phyloP scores from a whole-genome alignment of 2,329 filamentous ascomycete genomes.

The Colletotrichum limetticola region DNA sequence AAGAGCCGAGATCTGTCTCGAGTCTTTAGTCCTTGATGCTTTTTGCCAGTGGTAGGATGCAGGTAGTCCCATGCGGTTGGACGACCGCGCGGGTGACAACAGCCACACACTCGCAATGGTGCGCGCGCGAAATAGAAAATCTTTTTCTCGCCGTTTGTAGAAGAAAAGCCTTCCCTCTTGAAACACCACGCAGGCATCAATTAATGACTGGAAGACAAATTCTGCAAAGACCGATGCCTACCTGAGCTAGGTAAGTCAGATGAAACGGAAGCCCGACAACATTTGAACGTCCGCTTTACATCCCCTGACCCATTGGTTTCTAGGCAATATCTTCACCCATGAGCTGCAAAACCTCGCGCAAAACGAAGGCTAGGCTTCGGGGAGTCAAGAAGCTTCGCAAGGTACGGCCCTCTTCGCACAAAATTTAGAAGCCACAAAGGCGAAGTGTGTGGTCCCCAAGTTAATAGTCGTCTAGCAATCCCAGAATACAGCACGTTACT shows the following conservation, averaged over 20 bases:
- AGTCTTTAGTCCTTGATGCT: no score
- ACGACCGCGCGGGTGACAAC: background rate
- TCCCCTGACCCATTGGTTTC: background rate
- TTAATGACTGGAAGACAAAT: no score
- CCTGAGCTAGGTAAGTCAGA: background rate
- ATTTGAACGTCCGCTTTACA: background rate
- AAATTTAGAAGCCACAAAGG: background rate
- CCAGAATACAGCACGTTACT: background rate
- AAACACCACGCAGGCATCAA: no score
- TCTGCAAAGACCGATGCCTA: no score
- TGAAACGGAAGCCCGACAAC: background rate
- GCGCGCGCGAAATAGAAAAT: background rate
- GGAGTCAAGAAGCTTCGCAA: background rate
- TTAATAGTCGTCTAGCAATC: background rate
- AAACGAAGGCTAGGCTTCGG: background rate
- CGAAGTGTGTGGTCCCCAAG: background rate
- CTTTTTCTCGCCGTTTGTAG: background rate
- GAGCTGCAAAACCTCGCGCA: background rate
- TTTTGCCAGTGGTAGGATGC: background rate
- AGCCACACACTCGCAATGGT: background rate
- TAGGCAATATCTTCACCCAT: background rate
- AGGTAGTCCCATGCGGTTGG: background rate
- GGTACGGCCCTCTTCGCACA: background rate
- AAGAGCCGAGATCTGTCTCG: no score
- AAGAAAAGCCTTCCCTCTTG: no score